A percentile compares a stretch with the other conserved stretches of the same genome.
Evolutionary conservation across 495 filamentous ascomycete genomes (phyloP).

Genomic region (Aspergillus mulundensis): DNA sequence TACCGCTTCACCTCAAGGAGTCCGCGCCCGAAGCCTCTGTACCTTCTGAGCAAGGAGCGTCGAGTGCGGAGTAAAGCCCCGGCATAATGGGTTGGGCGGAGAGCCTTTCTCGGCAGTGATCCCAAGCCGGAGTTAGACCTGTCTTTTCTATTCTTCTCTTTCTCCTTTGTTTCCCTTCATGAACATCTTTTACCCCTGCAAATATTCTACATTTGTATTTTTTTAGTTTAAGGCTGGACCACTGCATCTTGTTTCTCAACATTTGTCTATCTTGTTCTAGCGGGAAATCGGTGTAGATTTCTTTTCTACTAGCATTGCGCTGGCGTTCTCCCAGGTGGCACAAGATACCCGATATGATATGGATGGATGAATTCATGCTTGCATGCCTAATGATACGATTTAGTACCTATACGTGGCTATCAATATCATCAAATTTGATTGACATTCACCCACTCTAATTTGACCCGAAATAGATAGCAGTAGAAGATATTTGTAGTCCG

Average conservation of each 20-base stretch:
- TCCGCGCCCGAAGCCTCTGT: background rate
- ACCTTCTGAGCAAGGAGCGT: background rate
- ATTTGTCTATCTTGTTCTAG: background rate
- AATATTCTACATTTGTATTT: background rate
- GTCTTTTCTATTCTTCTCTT: background rate
- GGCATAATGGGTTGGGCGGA: too few species aligned
- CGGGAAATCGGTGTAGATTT: background rate
- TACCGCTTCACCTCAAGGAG: background rate
- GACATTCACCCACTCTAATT: too few species aligned
- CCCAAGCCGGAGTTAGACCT: background rate
- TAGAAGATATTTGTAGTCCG: too few species aligned
- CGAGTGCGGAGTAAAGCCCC: too few species aligned
- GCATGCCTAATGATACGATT: too few species aligned
- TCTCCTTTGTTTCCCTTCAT: background rate
- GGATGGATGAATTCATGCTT: background rate
- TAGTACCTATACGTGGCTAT: too few species aligned
- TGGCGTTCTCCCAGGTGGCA: background rate
- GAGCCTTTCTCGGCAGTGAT: too few species aligned
- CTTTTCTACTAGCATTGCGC: background rate
- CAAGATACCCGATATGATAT: slow-evolving; percentile 3
- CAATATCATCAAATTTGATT: too few species aligned
- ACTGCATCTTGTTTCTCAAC: background rate
- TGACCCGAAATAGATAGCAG: too few species aligned
- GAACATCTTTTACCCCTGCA: background rate
- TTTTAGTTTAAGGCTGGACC: background rate